Percentiles rank a stretch among this genome's conserved stretches.
Evolutionary conservation across 768 basidiomycete genomes (phyloP).

Genomic region (Tulasnella sp.): DNA sequence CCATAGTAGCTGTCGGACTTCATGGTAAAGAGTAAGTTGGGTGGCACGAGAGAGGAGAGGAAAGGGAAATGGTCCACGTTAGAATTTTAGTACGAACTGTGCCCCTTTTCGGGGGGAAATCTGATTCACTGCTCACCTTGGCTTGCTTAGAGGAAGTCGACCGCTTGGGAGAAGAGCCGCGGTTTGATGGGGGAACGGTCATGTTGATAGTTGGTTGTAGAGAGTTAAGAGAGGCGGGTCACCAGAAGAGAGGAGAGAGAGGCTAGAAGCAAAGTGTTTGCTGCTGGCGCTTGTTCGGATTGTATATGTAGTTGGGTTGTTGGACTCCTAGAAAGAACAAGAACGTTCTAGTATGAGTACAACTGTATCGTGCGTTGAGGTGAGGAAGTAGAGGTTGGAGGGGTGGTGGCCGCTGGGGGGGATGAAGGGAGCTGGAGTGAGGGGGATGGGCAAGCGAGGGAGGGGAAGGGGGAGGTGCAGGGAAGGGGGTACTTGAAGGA

Average conservation of each 20-base stretch:
- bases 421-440: conserved; percentile 4
- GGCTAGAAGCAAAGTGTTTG: conserved; percentile 5
- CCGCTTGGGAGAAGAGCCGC: conserved; percentile 26
- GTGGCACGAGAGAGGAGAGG: background rate
- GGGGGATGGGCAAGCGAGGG: conserved; percentile 31
- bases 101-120: background rate
- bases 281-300: conserved; percentile 21
- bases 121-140: conserved; percentile 14
- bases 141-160: conserved; percentile 30
- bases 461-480: conserved; percentile 15
- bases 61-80: background rate
- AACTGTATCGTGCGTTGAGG: background rate
- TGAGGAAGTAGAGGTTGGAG: background rate
- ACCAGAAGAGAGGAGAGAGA: conserved; percentile 9
- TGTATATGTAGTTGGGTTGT: conserved; percentile 22
- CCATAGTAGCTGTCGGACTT: conserved; percentile 57
- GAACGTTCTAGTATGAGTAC: conserved; percentile 12
- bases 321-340: conserved; percentile 14
- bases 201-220: background rate
- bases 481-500: conserved; percentile 32
- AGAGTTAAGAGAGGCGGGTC: background rate
- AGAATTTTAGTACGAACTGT: conserved; percentile 12
- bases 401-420: conserved; percentile 23
- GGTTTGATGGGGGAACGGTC: conserved; percentile 21
- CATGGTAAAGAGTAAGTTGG: too few species aligned